A percentile compares a stretch with the other conserved stretches of the same genome.
phyloP scores from a whole-genome alignment of 352 stramenopile genomes.

The Pythium guiyangense region DNA sequence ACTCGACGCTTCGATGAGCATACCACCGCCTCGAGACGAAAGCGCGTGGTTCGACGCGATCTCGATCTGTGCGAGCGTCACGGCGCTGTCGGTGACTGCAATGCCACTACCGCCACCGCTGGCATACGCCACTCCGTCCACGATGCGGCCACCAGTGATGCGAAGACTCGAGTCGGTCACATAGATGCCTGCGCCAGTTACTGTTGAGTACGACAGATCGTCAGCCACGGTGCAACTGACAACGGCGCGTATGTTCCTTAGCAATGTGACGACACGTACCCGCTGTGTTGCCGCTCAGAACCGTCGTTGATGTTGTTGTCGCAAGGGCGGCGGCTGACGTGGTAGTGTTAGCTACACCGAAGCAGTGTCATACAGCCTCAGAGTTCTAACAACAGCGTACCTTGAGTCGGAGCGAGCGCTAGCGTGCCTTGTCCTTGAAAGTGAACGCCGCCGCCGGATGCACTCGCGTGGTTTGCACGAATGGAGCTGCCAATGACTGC shows the following conservation, averaged over 20 bases:
- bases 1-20: conserved; percentile 8
- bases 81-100: conserved; percentile 3
- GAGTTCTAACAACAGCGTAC: too few relatives aligned
- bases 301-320: too few relatives aligned
- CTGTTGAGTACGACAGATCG: conserved; percentile 1
- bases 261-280: conserved; percentile 12
- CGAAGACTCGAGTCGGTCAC: conserved; percentile 14
- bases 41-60: conserved; percentile 13
- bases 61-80: conserved; percentile 2
- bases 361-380: too few relatives aligned
- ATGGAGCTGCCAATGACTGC: not conserved
- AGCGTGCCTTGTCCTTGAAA: conserved; percentile 3
- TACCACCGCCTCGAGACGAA: conserved; percentile 4
- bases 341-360: not conserved
- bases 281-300: conserved; percentile 20
- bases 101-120: conserved; percentile 11
- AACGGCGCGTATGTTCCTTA: not conserved
- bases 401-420: not conserved
- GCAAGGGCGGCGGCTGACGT: too few relatives aligned
- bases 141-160: conserved; percentile 9
- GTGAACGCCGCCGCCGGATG: conserved; percentile 5
- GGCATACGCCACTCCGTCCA: not conserved
- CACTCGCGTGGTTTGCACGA: not conserved
- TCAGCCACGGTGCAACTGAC: too few relatives aligned
- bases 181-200: conserved; percentile 26